phyloP scores from a whole-genome alignment of 768 basidiomycete genomes.

The Lentinus brumalis region DNA sequence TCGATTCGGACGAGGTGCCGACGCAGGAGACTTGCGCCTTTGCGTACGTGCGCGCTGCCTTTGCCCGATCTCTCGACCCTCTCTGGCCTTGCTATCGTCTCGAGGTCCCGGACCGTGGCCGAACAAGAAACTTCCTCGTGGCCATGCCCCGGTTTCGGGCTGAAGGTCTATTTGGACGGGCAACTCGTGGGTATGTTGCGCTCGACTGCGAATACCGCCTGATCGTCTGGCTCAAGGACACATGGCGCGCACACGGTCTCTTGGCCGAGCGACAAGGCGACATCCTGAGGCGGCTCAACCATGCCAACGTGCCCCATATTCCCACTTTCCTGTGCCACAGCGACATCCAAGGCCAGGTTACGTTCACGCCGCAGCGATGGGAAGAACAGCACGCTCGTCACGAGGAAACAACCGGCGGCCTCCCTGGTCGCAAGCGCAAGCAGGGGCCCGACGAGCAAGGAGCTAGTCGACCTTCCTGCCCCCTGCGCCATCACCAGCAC shows the following conservation, averaged over 20 bases:
- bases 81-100: constrained; percentile 8
- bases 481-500: not conserved
- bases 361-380: not conserved
- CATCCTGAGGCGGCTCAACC: not conserved
- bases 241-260: constrained; percentile 6
- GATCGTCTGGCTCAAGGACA: constrained; percentile 18
- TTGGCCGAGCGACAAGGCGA: not conserved
- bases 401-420: not conserved
- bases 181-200: constrained; percentile 15
- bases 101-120: not conserved
- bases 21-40: not conserved
- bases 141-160: constrained; percentile 5
- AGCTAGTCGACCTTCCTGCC: too few relatives aligned
- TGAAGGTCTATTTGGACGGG: constrained; percentile 1
- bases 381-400: not conserved
- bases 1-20: not conserved
- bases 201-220: constrained; percentile 2
- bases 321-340: not conserved
- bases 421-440: not conserved
- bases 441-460: not conserved
- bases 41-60: constrained; percentile 5
- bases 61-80: not conserved
- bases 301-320: not conserved
- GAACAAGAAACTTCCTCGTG: constrained; percentile 4
- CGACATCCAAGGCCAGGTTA: not conserved